Conservation (phyloP, 2,329 filamentous ascomycete species). For the Lecanoromycetidae sp. region DNA sequence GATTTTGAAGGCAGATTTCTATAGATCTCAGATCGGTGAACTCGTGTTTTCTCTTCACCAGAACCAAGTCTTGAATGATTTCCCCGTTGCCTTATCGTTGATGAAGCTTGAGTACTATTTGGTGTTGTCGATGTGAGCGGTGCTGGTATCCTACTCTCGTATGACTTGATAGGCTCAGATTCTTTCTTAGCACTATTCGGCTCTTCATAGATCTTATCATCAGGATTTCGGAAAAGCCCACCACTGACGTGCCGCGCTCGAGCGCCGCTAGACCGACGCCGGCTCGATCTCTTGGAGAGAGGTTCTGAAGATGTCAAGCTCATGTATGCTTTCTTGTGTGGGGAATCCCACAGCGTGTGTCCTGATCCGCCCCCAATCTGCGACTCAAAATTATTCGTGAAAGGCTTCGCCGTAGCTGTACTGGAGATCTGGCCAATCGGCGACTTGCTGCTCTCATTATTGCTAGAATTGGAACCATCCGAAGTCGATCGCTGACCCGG, state of each 20-base stretch:
- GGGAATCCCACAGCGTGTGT: conserved; percentile 17
- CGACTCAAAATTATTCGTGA: neutral
- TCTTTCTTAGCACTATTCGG: conserved; percentile 41
- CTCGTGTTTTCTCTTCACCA: conserved; percentile 34
- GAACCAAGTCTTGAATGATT: conserved; percentile 31
- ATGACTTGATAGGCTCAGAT: neutral
- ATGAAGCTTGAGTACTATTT: conserved; percentile 56
- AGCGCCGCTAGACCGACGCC: conserved; percentile 17
- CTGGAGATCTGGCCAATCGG: neutral
- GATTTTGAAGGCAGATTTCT: conserved; percentile 74
- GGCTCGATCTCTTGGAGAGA: conserved; percentile 12
- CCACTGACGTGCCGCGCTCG: conserved; percentile 26
- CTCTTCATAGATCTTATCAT: conserved; percentile 71
- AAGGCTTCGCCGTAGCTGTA: conserved; percentile 1
- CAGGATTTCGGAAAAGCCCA: conserved; percentile 44
- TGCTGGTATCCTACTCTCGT: conserved; percentile 25
- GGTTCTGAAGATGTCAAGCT: conserved; percentile 28
- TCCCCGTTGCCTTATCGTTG: conserved; percentile 39
- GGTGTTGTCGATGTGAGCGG: conserved; percentile 48
- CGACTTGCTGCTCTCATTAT: neutral
- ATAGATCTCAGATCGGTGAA: conserved; percentile 59
- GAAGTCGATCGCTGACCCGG: conserved; percentile 19
- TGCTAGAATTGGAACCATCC: conserved; percentile 16
- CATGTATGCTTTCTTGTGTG: conserved; percentile 29
- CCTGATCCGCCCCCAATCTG: neutral